Evolutionary conservation across 2,329 filamentous ascomycete genomes (phyloP).

Genomic region (Sarocladium brachiariae): DNA sequence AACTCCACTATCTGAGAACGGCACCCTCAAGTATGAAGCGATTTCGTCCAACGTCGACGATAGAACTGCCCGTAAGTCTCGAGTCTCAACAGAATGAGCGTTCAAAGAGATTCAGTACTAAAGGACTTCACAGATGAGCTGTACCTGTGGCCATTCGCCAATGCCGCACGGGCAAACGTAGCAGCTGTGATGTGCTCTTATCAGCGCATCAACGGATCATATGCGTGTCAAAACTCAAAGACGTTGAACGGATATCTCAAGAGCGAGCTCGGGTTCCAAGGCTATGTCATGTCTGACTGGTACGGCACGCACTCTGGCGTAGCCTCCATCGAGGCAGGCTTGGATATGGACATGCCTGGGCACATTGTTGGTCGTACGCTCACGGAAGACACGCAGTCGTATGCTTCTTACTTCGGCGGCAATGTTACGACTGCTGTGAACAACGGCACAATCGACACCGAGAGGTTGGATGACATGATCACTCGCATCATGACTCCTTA

Average conservation of each 20-base stretch:
- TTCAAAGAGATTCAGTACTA: too few relatives aligned
- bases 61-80: constrained; percentile 38
- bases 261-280: constrained; percentile 35
- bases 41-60: constrained; percentile 47
- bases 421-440: constrained; percentile 40
- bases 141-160: constrained; percentile 29
- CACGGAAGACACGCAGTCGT: background rate
- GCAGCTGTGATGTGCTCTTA: constrained; percentile 48
- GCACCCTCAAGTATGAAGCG: constrained; percentile 20
- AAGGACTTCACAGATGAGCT: constrained; percentile 15
- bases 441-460: constrained; percentile 36
- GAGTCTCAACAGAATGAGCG: too few relatives aligned
- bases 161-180: constrained; percentile 25
- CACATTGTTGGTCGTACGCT: background rate
- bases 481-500: constrained; percentile 49
- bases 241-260: constrained; percentile 29
- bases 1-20: constrained; percentile 19
- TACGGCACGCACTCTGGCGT: constrained; percentile 23
- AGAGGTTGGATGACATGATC: constrained; percentile 40
- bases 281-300: constrained; percentile 39
- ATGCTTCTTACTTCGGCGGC: constrained; percentile 33
- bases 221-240: constrained; percentile 29
- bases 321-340: constrained; percentile 18
- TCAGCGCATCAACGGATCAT: constrained; percentile 34
- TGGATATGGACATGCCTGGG: constrained; percentile 28